Percentiles rank a stretch among this genome's conserved stretches.
These are phyloP conservation scores for Sarocladiaceae sp. DNA, from an alignment of 2,329 filamentous ascomycete genomes.

Conservation along the genomic window DNA sequence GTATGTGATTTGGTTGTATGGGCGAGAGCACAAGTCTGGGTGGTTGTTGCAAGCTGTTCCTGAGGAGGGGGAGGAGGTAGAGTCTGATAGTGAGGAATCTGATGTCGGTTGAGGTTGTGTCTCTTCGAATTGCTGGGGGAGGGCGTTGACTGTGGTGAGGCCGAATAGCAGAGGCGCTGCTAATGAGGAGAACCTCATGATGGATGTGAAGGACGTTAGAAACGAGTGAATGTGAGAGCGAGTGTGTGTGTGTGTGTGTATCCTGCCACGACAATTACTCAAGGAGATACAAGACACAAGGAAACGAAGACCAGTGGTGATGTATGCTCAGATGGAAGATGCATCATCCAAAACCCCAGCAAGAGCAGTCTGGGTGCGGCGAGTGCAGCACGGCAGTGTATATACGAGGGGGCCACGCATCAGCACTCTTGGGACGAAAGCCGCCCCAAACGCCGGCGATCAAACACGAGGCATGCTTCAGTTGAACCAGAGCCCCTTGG, in stretches of 20 bases:
- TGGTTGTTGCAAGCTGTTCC: slow-evolving; percentile 71
- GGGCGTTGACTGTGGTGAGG: neutral
- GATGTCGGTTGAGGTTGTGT: no score
- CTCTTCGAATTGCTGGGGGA: neutral
- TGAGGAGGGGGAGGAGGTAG: slow-evolving; percentile 15
- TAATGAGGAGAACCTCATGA: neutral
- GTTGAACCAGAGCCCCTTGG: neutral
- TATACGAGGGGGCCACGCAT: no score
- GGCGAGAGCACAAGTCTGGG: slow-evolving; percentile 60
- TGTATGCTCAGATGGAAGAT: no score
- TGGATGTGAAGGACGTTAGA: neutral
- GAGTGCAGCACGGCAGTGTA: no score
- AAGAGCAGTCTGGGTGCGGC: no score
- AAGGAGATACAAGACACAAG: neutral
- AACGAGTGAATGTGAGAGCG: neutral
- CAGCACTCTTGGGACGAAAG: no score
- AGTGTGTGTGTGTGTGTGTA: neutral
- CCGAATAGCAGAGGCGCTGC: neutral
- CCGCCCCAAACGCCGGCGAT: no score
- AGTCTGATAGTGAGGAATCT: neutral
- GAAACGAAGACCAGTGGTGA: neutral
- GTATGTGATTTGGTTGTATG: slow-evolving; percentile 72
- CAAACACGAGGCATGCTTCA: slow-evolving; percentile 3
- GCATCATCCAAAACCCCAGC: no score
- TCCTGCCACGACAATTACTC: no score